A percentile compares a stretch with the other conserved stretches of the same genome.
Conservation (phyloP, 768 basidiomycete genomes). For the Termitomyces sp. region DNA sequence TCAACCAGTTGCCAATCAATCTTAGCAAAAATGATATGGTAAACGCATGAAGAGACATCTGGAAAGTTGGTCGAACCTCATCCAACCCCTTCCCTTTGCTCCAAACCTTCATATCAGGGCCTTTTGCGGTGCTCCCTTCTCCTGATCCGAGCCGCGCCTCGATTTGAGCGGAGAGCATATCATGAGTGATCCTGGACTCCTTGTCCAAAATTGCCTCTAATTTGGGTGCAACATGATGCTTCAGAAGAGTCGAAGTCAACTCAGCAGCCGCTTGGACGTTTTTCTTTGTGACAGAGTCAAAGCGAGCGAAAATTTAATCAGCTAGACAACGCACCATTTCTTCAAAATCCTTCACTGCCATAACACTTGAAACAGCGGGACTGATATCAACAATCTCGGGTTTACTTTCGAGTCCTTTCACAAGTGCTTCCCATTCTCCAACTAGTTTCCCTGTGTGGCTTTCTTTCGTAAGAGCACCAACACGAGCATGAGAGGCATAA, state of each 20-base stretch:
- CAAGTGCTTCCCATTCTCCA: constrained; percentile 74
- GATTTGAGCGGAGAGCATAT: constrained; percentile 77
- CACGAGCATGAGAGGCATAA: constrained; percentile 56
- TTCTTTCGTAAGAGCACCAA: constrained; percentile 82
- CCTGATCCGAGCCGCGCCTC: constrained; percentile 86
- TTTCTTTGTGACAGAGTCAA: constrained; percentile 48
- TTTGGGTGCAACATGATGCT: constrained; percentile 81
- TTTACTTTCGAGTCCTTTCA: constrained; percentile 48
- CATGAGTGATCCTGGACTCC: constrained; percentile 87
- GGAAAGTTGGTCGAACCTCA: constrained; percentile 48
- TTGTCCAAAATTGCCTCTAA: constrained; percentile 89
- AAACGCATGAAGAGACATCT: neutral
- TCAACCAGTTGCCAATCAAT: constrained; percentile 89
- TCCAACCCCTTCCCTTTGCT: constrained; percentile 66
- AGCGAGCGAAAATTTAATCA: neutral
- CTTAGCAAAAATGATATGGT: constrained; percentile 29
- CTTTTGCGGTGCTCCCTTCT: constrained; percentile 69
- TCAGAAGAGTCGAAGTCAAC: constrained; percentile 80
- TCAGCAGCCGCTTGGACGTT: constrained; percentile 64
- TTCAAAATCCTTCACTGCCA: constrained; percentile 88
- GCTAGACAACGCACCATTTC: constrained; percentile 63
- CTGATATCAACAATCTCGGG: constrained; percentile 80
- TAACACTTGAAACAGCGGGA: constrained; percentile 64
- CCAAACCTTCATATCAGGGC: constrained; percentile 93
- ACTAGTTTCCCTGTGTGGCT: constrained; percentile 79